phyloP scores from a whole-genome alignment of 1,284 basidiomycete genomes.

The Trametes versicolor region DNA sequence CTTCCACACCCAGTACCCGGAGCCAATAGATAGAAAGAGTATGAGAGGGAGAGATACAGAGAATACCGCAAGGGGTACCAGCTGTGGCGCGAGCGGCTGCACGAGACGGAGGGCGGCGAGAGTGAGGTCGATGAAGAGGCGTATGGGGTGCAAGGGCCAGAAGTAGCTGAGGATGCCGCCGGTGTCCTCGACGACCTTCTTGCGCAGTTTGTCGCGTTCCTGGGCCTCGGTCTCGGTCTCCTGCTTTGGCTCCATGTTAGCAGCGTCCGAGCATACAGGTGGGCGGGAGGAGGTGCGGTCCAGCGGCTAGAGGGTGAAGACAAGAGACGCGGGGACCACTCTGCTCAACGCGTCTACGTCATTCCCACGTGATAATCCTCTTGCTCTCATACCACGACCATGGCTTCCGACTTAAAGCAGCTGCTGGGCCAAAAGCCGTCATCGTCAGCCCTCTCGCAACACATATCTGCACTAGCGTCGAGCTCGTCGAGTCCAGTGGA shows the following conservation, averaged over 20 bases:
- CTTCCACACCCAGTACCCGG: conserved; percentile 78
- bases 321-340: conserved; percentile 1
- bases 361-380: conserved; percentile 33
- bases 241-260: conserved; percentile 25
- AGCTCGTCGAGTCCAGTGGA: conserved; percentile 33
- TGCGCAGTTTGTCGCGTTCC: conserved; percentile 31
- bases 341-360: conserved; percentile 19
- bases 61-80: conserved; percentile 70
- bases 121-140: conserved; percentile 38
- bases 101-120: conserved; percentile 42
- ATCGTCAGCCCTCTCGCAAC: conserved; percentile 54
- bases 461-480: conserved; percentile 53
- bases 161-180: conserved; percentile 34
- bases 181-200: conserved; percentile 31
- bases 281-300: not conserved
- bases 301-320: not conserved
- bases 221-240: conserved; percentile 16
- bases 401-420: conserved; percentile 44
- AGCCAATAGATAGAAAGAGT: conserved; percentile 63
- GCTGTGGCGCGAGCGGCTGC: conserved; percentile 60
- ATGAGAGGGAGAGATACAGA: conserved; percentile 69
- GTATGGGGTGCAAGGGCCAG: conserved; percentile 40
- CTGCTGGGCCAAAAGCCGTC: conserved; percentile 56
- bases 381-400: conserved; percentile 22
- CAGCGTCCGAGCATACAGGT: not conserved